A percentile compares a stretch with the other conserved stretches of the same genome.
These are phyloP conservation scores for Chalaropsis ovoidea DNA, from an alignment of 2,329 filamentous ascomycete species.

Conservation along the genomic window DNA sequence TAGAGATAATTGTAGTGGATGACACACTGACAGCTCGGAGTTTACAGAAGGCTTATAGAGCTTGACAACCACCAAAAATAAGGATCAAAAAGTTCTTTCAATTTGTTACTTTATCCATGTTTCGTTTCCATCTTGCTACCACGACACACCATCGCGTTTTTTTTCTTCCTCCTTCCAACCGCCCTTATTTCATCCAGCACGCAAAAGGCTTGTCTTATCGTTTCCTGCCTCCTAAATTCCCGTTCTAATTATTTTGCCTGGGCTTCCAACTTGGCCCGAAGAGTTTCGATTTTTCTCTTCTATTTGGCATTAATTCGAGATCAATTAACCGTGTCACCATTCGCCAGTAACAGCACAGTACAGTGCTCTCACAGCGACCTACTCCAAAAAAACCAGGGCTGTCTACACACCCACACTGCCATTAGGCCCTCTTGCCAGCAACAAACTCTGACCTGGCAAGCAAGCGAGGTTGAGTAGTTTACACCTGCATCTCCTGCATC, in stretches of 20 bases:
- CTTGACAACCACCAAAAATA: neutral
- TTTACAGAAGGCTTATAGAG: conserved; percentile 2
- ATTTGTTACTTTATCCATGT: neutral
- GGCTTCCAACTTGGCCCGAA: neutral
- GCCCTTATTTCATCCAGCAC: conserved; percentile 3
- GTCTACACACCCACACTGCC: neutral
- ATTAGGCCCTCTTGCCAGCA: neutral
- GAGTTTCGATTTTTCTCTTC: neutral
- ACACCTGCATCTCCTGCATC: conserved; percentile 21
- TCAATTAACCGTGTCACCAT: neutral
- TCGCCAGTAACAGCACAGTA: neutral
- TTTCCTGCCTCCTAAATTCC: conserved; percentile 10
- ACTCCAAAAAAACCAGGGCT: neutral
- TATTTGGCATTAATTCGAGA: neutral
- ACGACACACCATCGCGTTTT: neutral
- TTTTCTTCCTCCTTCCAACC: neutral
- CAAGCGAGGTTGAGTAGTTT: conserved; percentile 20
- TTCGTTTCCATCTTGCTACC: neutral
- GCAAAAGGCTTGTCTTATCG: conserved; percentile 1
- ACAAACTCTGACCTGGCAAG: conserved; percentile 12
- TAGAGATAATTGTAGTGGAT: neutral
- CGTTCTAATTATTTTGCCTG: neutral
- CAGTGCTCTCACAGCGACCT: neutral
- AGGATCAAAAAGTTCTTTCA: neutral
- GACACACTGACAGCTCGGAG: conserved; percentile 3